A percentile compares a stretch with the other conserved stretches of the same genome.
Evolutionary conservation across 306 rosid genomes (phyloP).

Genomic region (Pterocarpus santalinus): DNA sequence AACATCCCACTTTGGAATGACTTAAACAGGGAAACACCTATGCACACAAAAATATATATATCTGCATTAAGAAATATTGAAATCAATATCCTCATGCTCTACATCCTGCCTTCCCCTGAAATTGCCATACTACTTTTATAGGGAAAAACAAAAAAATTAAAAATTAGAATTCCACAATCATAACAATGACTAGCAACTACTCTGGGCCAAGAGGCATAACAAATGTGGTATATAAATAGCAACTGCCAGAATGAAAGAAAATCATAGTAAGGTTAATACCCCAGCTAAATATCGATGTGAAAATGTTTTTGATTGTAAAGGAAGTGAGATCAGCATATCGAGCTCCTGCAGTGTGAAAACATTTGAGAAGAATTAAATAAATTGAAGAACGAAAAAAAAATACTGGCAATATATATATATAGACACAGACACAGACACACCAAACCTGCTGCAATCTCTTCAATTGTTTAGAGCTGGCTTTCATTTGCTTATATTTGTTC

Average conservation of each 20-base stretch:
- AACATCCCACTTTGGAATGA: constrained; percentile 19
- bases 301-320: constrained; percentile 84
- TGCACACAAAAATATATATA: constrained; percentile 3
- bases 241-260: constrained; percentile 4
- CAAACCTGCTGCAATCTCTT: constrained; percentile 80
- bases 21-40: constrained; percentile 2
- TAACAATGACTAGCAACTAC: background rate
- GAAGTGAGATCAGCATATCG: constrained; percentile 71
- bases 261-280: constrained; percentile 56
- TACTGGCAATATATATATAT: background rate
- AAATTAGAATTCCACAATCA: constrained; percentile 22
- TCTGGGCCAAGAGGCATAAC: constrained; percentile 15
- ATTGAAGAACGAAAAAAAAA: background rate
- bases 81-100: constrained; percentile 29
- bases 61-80: constrained; percentile 28
- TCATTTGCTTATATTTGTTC: constrained; percentile 69
- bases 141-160: background rate
- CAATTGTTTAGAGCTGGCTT: constrained; percentile 68
- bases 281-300: constrained; percentile 92
- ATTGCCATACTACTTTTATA: constrained; percentile 15
- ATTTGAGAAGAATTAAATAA: constrained; percentile 25
- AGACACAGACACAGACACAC: background rate
- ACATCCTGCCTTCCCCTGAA: constrained; percentile 2
- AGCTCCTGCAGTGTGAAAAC: constrained; percentile 73
- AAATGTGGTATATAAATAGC: background rate